These are phyloP conservation scores for Capsicum pubescens DNA, from an alignment of 257 asterid species.

Conservation along the genomic window DNA sequence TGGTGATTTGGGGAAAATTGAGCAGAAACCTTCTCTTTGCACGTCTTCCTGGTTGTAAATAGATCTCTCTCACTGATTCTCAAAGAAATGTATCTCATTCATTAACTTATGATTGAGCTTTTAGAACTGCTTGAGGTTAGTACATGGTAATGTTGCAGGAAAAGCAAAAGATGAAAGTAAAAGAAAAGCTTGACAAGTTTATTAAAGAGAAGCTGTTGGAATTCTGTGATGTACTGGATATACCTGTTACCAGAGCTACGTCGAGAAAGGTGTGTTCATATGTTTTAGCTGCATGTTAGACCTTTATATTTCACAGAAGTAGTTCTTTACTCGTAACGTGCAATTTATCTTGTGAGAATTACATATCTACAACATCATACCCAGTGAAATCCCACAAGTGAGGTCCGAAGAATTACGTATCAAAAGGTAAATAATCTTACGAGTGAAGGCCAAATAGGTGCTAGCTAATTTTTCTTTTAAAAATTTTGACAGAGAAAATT, in stretches of 20 bases:
- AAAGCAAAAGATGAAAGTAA: conserved; percentile 71
- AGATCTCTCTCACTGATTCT: not conserved
- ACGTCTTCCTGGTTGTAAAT: not conserved
- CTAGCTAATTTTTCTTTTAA: not conserved
- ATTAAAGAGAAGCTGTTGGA: conserved; percentile 85
- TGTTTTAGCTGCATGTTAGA: conserved; percentile 6
- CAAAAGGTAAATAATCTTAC: too few species aligned
- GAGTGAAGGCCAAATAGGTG: not conserved
- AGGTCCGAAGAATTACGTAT: too few species aligned
- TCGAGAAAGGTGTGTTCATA: conserved; percentile 74
- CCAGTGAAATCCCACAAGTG: too few species aligned
- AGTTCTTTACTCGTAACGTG: not conserved
- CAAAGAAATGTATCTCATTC: not conserved
- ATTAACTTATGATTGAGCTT: not conserved
- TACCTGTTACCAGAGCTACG: conserved; percentile 62
- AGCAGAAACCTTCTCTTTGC: not conserved
- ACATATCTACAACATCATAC: not conserved
- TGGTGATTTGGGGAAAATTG: not conserved
- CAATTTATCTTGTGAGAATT: conserved; percentile 1
- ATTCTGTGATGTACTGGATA: conserved; percentile 79
- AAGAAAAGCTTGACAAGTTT: conserved; percentile 86
- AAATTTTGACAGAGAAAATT: not conserved
- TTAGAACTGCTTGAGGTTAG: conserved; percentile 19
- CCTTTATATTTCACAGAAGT: not conserved
- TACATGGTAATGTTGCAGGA: conserved; percentile 55